Percentiles rank a stretch among this genome's conserved stretches.
Conservation (phyloP, 306 rosid species). For the Fragaria iinumae region DNA sequence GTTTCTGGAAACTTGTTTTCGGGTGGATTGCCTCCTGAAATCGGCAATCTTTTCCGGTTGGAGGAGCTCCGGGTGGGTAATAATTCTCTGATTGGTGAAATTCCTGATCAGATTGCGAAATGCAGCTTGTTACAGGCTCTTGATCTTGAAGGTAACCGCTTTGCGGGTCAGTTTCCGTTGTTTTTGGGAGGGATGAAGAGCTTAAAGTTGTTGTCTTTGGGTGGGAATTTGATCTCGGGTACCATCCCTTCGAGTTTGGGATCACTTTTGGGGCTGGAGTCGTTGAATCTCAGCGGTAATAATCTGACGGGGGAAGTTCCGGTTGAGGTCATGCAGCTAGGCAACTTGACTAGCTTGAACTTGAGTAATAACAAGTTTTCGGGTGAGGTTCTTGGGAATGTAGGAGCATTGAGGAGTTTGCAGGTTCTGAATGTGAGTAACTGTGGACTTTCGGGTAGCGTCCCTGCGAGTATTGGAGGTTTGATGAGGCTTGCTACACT, state of each 20-base stretch:
- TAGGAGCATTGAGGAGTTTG: constrained; percentile 55
- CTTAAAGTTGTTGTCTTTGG: constrained; percentile 53
- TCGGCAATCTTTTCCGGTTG: constrained; percentile 48
- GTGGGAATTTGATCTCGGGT: constrained; percentile 50
- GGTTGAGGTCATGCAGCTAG: constrained; percentile 43
- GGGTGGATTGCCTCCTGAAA: constrained; percentile 42
- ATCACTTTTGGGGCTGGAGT: constrained; percentile 44
- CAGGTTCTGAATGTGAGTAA: constrained; percentile 63
- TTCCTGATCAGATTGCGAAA: constrained; percentile 52
- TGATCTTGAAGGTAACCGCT: constrained; percentile 57
- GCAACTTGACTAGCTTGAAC: constrained; percentile 61
- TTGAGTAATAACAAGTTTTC: constrained; percentile 65
- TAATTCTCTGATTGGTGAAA: constrained; percentile 54
- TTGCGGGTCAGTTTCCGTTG: constrained; percentile 51
- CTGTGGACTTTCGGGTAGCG: constrained; percentile 60
- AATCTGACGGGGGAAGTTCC: constrained; percentile 58
- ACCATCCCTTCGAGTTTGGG: constrained; percentile 53
- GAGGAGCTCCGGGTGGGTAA: constrained; percentile 46
- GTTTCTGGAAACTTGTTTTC: constrained; percentile 66
- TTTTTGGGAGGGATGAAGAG: constrained; percentile 43
- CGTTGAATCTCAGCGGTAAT: constrained; percentile 54
- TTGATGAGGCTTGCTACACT: constrained; percentile 61
- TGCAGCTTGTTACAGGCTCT: constrained; percentile 51
- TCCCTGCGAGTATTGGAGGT: constrained; percentile 58
- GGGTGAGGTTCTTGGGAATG: constrained; percentile 33